Conservation (phyloP, 1,284 basidiomycete genomes). For the Ceratobasidium sp. region DNA sequence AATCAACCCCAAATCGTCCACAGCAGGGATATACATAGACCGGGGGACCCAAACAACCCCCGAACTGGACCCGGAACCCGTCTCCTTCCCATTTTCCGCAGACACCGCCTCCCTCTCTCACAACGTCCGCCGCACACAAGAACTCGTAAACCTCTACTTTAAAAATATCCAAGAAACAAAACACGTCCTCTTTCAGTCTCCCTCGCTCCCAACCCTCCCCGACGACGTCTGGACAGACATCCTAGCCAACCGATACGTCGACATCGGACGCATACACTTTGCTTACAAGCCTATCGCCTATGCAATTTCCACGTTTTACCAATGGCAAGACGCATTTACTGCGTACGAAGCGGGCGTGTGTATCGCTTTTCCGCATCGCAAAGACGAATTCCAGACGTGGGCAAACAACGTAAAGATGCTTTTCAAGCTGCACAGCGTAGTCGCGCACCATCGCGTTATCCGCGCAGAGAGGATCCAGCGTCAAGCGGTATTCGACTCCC, state of each 20-base stretch:
- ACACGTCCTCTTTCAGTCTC: neutral
- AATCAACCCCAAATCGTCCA: neutral
- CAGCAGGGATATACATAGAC: neutral
- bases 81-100: neutral
- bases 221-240: conserved; percentile 15
- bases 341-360: neutral
- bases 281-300: neutral
- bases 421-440: neutral
- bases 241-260: conserved; percentile 9
- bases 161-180: neutral
- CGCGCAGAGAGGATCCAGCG: neutral
- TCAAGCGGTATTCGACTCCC: conserved; percentile 9
- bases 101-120: neutral
- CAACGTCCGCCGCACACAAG: conserved; percentile 1
- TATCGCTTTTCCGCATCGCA: conserved; percentile 3
- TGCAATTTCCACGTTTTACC: neutral
- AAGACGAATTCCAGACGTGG: neutral
- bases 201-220: neutral
- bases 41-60: neutral
- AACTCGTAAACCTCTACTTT: conserved; percentile 8
- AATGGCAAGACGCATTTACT: neutral
- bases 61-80: neutral
- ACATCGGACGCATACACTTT: conserved; percentile 17
- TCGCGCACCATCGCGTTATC: neutral
- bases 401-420: neutral